Percentiles rank a stretch among this genome's conserved stretches.
These are phyloP conservation scores for Ophiocordyceps camponoti-saundersi DNA, from an alignment of 2,329 filamentous ascomycete species.

Conservation along the genomic window DNA sequence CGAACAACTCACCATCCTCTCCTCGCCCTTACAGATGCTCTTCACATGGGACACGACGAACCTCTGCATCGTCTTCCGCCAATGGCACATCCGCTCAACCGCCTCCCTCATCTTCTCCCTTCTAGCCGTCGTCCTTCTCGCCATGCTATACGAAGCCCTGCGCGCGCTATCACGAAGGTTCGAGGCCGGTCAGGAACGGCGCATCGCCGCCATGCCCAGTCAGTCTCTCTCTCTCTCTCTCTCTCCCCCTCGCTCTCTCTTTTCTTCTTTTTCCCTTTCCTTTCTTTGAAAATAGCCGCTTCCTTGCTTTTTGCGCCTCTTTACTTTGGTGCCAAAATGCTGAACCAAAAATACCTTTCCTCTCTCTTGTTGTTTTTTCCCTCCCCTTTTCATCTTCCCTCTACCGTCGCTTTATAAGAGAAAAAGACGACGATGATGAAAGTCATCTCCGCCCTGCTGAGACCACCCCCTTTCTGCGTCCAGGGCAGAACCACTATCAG, in stretches of 20 bases:
- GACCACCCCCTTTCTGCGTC: conserved; percentile 42
- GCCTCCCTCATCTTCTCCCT: conserved; percentile 67
- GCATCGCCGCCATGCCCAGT: conserved; percentile 34
- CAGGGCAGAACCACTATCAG: conserved; percentile 54
- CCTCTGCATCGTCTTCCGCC: conserved; percentile 88
- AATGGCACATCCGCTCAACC: conserved; percentile 71
- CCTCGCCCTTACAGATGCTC: conserved; percentile 52
- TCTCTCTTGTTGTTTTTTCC: conserved; percentile 1
- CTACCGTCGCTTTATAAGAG: no score
- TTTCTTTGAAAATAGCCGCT: neutral
- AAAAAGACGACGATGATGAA: conserved; percentile 1
- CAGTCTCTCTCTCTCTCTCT: conserved; percentile 14
- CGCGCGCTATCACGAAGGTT: conserved; percentile 63
- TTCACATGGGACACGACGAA: conserved; percentile 92
- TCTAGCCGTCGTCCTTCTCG: conserved; percentile 62
- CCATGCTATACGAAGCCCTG: conserved; percentile 84
- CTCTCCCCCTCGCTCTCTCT: neutral
- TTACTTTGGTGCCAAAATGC: conserved; percentile 10
- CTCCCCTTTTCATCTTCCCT: neutral
- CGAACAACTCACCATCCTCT: neutral
- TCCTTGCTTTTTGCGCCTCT: neutral
- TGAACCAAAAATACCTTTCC: conserved; percentile 11
- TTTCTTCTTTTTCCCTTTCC: neutral
- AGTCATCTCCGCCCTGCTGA: conserved; percentile 33
- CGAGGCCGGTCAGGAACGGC: conserved; percentile 39